Percentiles rank a stretch among this genome's conserved stretches.
Evolutionary conservation across 345 rosid species (phyloP).

Genomic region (Reutealis trisperma): DNA sequence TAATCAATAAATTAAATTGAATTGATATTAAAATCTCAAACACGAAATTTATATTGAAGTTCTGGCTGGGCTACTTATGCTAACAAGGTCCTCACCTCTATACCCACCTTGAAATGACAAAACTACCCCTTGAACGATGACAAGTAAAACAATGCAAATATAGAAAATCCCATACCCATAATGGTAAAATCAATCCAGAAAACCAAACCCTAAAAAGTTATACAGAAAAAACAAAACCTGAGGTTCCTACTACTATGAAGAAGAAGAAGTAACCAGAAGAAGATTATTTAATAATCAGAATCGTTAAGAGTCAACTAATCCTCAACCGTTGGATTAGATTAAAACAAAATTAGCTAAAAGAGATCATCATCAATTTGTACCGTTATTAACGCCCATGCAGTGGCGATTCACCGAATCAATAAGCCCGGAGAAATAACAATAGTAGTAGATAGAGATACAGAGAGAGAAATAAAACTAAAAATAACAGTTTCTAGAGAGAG

Average conservation of each 20-base stretch:
- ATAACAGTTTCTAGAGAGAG: not conserved
- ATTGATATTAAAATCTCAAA: not conserved
- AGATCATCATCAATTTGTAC: not conserved
- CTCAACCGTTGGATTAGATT: not conserved
- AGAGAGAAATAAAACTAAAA: not conserved
- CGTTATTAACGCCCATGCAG: not conserved
- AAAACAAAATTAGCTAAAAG: not conserved
- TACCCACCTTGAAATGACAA: slow-evolving; percentile 2
- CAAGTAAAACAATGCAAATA: slow-evolving; percentile 1
- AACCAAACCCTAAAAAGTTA: slow-evolving; percentile 9
- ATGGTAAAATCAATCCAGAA: slow-evolving; percentile 6
- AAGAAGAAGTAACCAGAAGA: not conserved
- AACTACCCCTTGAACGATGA: slow-evolving; percentile 12
- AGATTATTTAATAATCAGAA: not conserved
- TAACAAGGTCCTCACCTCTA: slow-evolving; percentile 4
- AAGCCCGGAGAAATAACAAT: not conserved
- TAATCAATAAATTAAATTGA: not conserved
- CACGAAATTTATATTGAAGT: slow-evolving; percentile 1
- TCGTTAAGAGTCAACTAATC: not conserved
- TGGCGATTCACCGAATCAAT: not conserved
- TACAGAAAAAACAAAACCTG: not conserved
- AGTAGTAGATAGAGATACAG: not conserved
- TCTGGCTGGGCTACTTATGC: not conserved
- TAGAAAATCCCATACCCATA: slow-evolving; percentile 9
- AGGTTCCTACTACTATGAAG: not conserved